Conservation (phyloP, 164 flowering plant species). For the Dillenia suffruticosa region DNA sequence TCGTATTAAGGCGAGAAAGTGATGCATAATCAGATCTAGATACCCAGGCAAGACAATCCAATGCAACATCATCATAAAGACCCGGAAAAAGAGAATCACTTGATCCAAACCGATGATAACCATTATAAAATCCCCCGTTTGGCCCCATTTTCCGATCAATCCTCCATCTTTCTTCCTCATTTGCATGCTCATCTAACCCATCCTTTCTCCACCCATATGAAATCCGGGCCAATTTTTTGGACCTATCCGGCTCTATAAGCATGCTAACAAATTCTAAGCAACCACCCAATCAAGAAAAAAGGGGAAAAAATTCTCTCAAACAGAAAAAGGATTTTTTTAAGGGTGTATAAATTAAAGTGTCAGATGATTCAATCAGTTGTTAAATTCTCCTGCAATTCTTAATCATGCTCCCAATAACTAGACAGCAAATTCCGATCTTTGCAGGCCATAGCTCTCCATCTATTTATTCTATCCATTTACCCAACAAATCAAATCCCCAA, state of each 20-base stretch:
- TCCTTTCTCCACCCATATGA: slow-evolving; percentile 2
- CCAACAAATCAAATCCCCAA: too few relatives aligned
- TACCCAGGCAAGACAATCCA: slow-evolving; percentile 50
- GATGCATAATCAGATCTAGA: slow-evolving; percentile 48
- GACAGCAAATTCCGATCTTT: slow-evolving; percentile 2
- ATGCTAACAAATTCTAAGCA: slow-evolving; percentile 2
- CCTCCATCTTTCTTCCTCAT: slow-evolving; percentile 16
- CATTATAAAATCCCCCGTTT: slow-evolving; percentile 35
- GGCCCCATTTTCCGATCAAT: slow-evolving; percentile 10
- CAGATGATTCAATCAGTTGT: too few relatives aligned
- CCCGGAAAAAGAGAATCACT: slow-evolving; percentile 57
- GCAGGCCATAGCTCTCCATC: background rate
- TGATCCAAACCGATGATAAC: slow-evolving; percentile 19
- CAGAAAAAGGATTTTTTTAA: background rate
- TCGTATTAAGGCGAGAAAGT: slow-evolving; percentile 34
- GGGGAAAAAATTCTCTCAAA: background rate
- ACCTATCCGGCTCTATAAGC: slow-evolving; percentile 15
- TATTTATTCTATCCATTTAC: too few relatives aligned
- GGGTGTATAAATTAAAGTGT: too few relatives aligned
- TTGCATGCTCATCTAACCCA: slow-evolving; percentile 3
- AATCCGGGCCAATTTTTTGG: slow-evolving; percentile 10
- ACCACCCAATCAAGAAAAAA: background rate
- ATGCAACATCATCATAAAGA: slow-evolving; percentile 48
- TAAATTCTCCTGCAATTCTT: slow-evolving; percentile 1
- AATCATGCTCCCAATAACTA: slow-evolving; percentile 3